Evolutionary conservation across 352 stramenopile genomes (phyloP), one percentile per base, ranked within the genome.

Genomic region (Phytopythium kandeliae): DNA sequence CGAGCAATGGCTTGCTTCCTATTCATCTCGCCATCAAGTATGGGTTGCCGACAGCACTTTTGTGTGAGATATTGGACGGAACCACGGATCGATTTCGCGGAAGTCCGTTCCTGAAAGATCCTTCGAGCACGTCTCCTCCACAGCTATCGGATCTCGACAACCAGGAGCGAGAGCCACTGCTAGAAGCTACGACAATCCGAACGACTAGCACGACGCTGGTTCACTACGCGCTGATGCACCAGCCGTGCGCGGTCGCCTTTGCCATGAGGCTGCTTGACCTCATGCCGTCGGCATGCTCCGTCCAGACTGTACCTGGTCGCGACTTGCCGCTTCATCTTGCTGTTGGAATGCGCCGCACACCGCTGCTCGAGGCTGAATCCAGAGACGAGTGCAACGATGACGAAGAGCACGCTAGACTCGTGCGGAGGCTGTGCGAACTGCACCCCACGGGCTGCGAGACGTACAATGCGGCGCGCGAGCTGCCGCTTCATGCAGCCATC

Each of bases 191-290:
- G 15, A 78, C 63, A 21, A 67, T 85, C 26, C 10, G 28, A 15
- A 57, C 42, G 2, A 83, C 65, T 9, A 50, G 55, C 16, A 81
- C 64, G 21, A 85, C 78, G 8, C 55, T 87, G 15, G 50, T 90
- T 26, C 79, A 88, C 19, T 90, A 85, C 28, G 62, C 55, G 12
- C 47, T 88, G 8, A 46, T 87, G 0, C 71, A 87, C 49, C 63
- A 77, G 7, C 53, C 65, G 7, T 26, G 47, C 16, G 42, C 54
- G n/a, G 55, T 57, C 0, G 34, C 28, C n/a, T 49, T 84, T 21
- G 36, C 85, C 0, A 53, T 63, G 13, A 34, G 62, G 21, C 19
- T 90, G 10, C 22, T 86, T 2, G 45, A 54, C 0, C 36, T 36
- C 6, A 65, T 74, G 53, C 68, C 74, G 4, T 48, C 41, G 17